These are phyloP conservation scores for Letharia lupina DNA, from an alignment of 495 filamentous ascomycete species.

Conservation along the genomic window DNA sequence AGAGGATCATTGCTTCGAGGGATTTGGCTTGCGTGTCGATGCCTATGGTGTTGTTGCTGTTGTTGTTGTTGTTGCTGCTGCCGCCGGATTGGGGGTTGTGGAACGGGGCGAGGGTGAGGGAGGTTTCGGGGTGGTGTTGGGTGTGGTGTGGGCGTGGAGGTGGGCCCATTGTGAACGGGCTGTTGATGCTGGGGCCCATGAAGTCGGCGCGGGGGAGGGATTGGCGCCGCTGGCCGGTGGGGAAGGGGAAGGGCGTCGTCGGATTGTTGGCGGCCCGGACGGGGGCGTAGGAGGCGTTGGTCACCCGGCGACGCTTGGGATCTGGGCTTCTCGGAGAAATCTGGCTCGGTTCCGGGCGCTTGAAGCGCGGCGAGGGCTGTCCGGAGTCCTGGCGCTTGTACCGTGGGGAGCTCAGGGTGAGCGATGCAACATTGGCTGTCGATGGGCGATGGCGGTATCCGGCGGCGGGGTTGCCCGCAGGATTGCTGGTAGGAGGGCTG, in stretches of 20 bases:
- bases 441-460: constrained; percentile 11
- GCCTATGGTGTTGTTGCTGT: constrained; percentile 17
- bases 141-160: constrained; percentile 29
- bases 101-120: constrained; percentile 52
- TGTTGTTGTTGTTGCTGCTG: constrained; percentile 1
- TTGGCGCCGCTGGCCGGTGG: constrained; percentile 20
- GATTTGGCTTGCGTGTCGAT: constrained; percentile 30
- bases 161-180: constrained; percentile 34
- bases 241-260: constrained; percentile 22
- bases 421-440: constrained; percentile 9
- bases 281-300: constrained; percentile 13
- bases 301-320: constrained; percentile 20
- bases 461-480: neutral
- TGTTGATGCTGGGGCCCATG: constrained; percentile 20
- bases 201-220: constrained; percentile 26
- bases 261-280: constrained; percentile 20
- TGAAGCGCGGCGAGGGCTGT: constrained; percentile 18
- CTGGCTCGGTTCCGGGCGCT: constrained; percentile 14
- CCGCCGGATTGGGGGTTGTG: constrained; percentile 33
- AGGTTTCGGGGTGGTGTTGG: constrained; percentile 32
- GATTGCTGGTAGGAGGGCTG: constrained; percentile 17
- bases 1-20: constrained; percentile 65
- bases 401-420: constrained; percentile 9
- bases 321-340: constrained; percentile 16
- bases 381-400: constrained; percentile 16